phyloP scores from a whole-genome alignment of 768 basidiomycete genomes.

The Psilocybe sp. region DNA sequence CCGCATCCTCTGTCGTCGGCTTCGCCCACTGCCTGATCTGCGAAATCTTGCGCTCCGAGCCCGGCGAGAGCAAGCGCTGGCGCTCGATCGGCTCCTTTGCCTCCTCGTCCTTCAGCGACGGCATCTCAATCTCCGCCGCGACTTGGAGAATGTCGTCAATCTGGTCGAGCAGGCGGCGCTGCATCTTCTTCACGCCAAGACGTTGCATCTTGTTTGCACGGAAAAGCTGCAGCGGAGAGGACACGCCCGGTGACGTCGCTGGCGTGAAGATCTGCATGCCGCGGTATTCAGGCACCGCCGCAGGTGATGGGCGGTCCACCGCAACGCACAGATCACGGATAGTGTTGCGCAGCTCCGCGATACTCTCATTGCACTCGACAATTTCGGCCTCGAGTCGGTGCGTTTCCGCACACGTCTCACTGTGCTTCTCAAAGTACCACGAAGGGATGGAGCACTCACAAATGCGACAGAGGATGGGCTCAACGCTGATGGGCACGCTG shows the following conservation, averaged over 20 bases:
- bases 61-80: slow-evolving; percentile 84
- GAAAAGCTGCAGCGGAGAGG: slow-evolving; percentile 77
- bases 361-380: slow-evolving; percentile 88
- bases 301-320: slow-evolving; percentile 73
- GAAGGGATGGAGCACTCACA: slow-evolving; percentile 96
- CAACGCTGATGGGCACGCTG: slow-evolving; percentile 71
- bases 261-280: slow-evolving; percentile 83
- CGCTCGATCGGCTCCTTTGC: slow-evolving; percentile 89
- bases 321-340: slow-evolving; percentile 75
- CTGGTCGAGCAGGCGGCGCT: slow-evolving; percentile 78
- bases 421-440: slow-evolving; percentile 99
- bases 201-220: slow-evolving; percentile 76
- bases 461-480: slow-evolving; percentile 91
- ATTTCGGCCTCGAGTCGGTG: slow-evolving; percentile 97
- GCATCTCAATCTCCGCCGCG: slow-evolving; percentile 79
- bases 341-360: slow-evolving; percentile 81
- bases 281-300: slow-evolving; percentile 73
- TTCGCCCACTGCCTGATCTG: slow-evolving; percentile 84
- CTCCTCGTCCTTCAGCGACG: slow-evolving; percentile 89
- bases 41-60: slow-evolving; percentile 84
- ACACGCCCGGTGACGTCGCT: slow-evolving; percentile 65
- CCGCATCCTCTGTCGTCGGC: slow-evolving; percentile 82
- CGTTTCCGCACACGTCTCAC: slow-evolving; percentile 96
- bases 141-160: slow-evolving; percentile 83
- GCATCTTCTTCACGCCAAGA: slow-evolving; percentile 77